Evolutionary conservation across 768 basidiomycete genomes (phyloP).

Genomic region (Russula abietina): DNA sequence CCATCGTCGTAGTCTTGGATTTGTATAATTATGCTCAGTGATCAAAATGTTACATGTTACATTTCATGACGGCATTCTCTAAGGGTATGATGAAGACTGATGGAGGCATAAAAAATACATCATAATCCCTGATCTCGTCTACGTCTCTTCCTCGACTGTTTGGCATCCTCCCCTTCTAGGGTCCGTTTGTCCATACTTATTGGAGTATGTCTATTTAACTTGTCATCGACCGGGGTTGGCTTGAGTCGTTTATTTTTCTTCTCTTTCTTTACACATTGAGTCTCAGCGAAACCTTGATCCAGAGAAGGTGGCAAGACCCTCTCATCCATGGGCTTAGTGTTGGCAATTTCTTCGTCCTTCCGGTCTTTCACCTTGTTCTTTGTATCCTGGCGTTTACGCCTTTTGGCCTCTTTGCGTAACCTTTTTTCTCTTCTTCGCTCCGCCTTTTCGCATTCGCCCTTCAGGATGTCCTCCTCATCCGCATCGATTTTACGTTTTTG

Average conservation of each 20-base stretch:
- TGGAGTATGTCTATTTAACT: background rate
- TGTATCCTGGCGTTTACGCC: slow-evolving; percentile 12
- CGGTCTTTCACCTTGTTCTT: slow-evolving; percentile 4
- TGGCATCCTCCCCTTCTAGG: background rate
- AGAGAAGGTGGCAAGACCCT: background rate
- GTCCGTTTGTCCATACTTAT: slow-evolving; percentile 3
- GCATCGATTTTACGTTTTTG: slow-evolving; percentile 6
- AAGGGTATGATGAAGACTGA: background rate
- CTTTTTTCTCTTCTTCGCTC: slow-evolving; percentile 15
- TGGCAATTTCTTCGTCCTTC: background rate
- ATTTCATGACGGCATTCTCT: background rate
- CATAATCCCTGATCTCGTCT: slow-evolving; percentile 6
- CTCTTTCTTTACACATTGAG: background rate
- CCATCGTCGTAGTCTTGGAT: slow-evolving; percentile 21
- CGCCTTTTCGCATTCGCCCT: slow-evolving; percentile 9
- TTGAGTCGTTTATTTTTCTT: slow-evolving; percentile 19
- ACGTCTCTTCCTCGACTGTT: slow-evolving; percentile 11
- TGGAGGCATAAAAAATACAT: background rate
- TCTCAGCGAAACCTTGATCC: background rate
- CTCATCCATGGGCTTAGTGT: background rate
- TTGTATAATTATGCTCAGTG: slow-evolving; percentile 22
- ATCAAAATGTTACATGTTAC: slow-evolving; percentile 14
- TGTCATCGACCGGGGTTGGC: background rate
- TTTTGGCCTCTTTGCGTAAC: slow-evolving; percentile 24
- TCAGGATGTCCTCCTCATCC: background rate